These are phyloP conservation scores for Turnera subulata DNA, from an alignment of 345 rosid species.

Conservation along the genomic window DNA sequence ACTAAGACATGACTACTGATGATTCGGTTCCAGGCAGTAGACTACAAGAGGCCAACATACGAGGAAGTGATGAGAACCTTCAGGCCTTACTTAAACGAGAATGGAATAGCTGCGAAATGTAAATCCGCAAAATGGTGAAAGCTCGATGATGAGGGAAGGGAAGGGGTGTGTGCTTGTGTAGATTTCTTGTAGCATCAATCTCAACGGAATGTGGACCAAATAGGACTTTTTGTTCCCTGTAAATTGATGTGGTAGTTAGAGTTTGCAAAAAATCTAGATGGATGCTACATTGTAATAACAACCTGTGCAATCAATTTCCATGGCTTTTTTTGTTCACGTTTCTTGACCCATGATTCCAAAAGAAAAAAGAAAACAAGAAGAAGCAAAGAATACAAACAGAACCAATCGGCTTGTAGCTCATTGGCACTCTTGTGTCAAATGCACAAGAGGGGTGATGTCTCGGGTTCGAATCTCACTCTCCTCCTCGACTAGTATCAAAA, in stretches of 20 bases:
- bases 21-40: conserved; percentile 63
- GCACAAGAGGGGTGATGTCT: too few relatives aligned
- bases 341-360: too few relatives aligned
- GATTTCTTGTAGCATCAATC: conserved; percentile 12
- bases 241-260: conserved; percentile 31
- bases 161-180: conserved; percentile 16
- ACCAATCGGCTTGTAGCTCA: too few relatives aligned
- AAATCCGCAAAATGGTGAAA: conserved; percentile 88
- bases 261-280: conserved; percentile 28
- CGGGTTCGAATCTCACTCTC: too few relatives aligned
- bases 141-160: too few relatives aligned
- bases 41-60: conserved; percentile 93
- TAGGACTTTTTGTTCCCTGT: conserved; percentile 29
- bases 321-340: too few relatives aligned
- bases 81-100: conserved; percentile 52
- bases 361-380: too few relatives aligned
- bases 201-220: conserved; percentile 10
- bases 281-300: conserved; percentile 25
- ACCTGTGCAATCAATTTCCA: neutral
- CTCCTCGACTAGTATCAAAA: too few relatives aligned
- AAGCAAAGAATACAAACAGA: too few relatives aligned
- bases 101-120: conserved; percentile 69
- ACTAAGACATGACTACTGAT: neutral
- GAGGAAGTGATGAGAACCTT: conserved; percentile 86
- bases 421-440: too few relatives aligned